Conservation (phyloP, 1,139 yeast genomes). For the Yamadazyma dendronema region DNA sequence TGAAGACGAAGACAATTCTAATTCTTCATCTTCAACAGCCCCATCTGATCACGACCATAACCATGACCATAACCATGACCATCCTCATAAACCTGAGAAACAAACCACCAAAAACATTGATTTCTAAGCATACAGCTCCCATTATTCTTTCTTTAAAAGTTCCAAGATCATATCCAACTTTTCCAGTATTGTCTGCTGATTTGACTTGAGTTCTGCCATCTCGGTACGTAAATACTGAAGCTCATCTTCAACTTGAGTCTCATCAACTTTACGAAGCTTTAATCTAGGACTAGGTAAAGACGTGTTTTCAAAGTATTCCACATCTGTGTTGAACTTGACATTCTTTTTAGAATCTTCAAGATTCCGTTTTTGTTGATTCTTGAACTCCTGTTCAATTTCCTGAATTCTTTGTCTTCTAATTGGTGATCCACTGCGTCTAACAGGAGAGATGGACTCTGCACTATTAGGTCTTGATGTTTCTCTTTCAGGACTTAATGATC, state of each 20-base stretch:
- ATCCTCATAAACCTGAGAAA: slow-evolving; percentile 17
- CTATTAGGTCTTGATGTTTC: slow-evolving; percentile 4
- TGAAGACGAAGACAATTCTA: slow-evolving; percentile 68
- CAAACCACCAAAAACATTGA: slow-evolving; percentile 39
- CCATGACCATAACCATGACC: slow-evolving; percentile 2
- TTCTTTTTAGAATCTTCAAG: slow-evolving; percentile 9
- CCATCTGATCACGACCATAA: slow-evolving; percentile 19
- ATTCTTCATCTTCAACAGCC: slow-evolving; percentile 8
- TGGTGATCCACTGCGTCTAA: slow-evolving; percentile 40
- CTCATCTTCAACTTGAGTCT: background rate
- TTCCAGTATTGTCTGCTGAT: slow-evolving; percentile 16
- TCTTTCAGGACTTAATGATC: slow-evolving; percentile 11
- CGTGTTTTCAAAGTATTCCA: slow-evolving; percentile 11
- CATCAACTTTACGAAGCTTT: slow-evolving; percentile 3
- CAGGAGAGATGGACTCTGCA: slow-evolving; percentile 26
- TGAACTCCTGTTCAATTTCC: slow-evolving; percentile 24
- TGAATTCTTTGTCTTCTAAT: slow-evolving; percentile 29
- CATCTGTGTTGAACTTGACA: slow-evolving; percentile 17
- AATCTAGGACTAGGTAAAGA: slow-evolving; percentile 6
- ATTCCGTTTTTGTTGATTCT: background rate
- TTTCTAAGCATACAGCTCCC: slow-evolving; percentile 27
- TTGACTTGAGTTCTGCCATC: slow-evolving; percentile 11
- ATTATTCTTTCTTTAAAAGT: slow-evolving; percentile 1
- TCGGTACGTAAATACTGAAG: slow-evolving; percentile 5
- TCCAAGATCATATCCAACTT: slow-evolving; percentile 11